Percentiles rank a stretch among this genome's conserved stretches.
phyloP scores from a whole-genome alignment of 352 stramenopile species.

The Elongisporangium senticosum region DNA sequence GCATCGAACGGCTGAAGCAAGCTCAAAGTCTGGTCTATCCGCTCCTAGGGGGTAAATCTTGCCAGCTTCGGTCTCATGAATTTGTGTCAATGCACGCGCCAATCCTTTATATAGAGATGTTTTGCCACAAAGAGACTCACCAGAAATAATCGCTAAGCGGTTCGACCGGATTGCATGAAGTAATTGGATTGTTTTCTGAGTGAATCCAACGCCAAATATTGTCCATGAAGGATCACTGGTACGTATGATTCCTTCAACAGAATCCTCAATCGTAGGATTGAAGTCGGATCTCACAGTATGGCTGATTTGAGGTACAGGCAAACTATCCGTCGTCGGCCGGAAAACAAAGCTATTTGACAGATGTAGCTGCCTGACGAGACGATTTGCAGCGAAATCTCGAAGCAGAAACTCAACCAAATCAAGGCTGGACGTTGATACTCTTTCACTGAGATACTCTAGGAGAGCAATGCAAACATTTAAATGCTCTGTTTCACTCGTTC shows the following conservation, averaged over 20 bases:
- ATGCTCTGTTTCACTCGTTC: slow-evolving; percentile 25
- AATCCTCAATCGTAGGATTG: slow-evolving; percentile 20
- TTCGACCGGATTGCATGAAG: slow-evolving; percentile 24
- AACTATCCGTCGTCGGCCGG: neutral
- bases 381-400: slow-evolving; percentile 29
- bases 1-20: slow-evolving; percentile 10
- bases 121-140: slow-evolving; percentile 42
- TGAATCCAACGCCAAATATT: slow-evolving; percentile 24
- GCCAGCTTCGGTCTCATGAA: neutral
- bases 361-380: slow-evolving; percentile 15
- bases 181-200: slow-evolving; percentile 39
- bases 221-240: slow-evolving; percentile 18
- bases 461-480: slow-evolving; percentile 32
- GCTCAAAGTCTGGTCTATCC: neutral
- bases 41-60: neutral
- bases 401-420: slow-evolving; percentile 36
- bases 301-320: neutral
- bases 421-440: slow-evolving; percentile 15
- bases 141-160: slow-evolving; percentile 31
- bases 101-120: slow-evolving; percentile 42
- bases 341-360: slow-evolving; percentile 14
- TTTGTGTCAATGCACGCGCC: slow-evolving; percentile 18
- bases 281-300: neutral
- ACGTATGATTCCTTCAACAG: slow-evolving; percentile 19
- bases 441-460: slow-evolving; percentile 18